These are phyloP conservation scores for Pseudogymnoascus destructans DNA, from an alignment of 2,329 filamentous ascomycete species.

Conservation along the genomic window DNA sequence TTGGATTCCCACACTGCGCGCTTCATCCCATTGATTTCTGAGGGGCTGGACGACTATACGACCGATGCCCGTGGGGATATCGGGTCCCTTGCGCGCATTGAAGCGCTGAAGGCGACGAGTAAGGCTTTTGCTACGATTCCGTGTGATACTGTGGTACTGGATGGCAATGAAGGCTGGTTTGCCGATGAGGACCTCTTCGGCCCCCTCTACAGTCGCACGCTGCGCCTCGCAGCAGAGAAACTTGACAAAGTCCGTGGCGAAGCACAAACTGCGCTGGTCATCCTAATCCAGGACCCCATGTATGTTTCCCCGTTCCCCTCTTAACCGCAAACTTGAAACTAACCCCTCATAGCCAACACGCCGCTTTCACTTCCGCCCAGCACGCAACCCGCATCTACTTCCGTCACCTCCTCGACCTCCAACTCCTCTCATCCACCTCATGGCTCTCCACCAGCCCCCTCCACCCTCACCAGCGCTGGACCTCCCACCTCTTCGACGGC, in stretches of 20 bases:
- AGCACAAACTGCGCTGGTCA: constrained; percentile 42
- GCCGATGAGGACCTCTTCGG: constrained; percentile 10
- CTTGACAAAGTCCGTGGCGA: constrained; percentile 70
- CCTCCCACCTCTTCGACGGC: constrained; percentile 44
- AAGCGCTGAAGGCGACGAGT: constrained; percentile 59
- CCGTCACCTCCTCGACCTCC: background rate
- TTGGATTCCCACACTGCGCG: constrained; percentile 11
- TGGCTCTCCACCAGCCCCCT: background rate
- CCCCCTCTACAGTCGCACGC: constrained; percentile 22
- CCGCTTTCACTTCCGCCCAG: background rate
- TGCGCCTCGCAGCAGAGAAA: constrained; percentile 74
- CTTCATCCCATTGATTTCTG: constrained; percentile 29
- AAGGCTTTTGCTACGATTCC: constrained; percentile 22
- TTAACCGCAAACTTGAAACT: constrained; percentile 11
- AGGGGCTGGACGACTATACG: constrained; percentile 76
- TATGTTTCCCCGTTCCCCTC: background rate
- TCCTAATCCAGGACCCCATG: constrained; percentile 6
- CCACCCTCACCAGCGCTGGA: background rate
- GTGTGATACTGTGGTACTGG: constrained; percentile 8
- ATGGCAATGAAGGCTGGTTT: constrained; percentile 11
- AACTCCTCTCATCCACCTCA: background rate
- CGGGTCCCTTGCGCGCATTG: constrained; percentile 71
- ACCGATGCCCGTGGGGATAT: constrained; percentile 82
- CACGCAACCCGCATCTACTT: background rate
- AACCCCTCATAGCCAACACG: constrained; percentile 22